Evolutionary conservation across 2,329 filamentous ascomycete species (phyloP).

Genomic region (Metarhizium humberi): DNA sequence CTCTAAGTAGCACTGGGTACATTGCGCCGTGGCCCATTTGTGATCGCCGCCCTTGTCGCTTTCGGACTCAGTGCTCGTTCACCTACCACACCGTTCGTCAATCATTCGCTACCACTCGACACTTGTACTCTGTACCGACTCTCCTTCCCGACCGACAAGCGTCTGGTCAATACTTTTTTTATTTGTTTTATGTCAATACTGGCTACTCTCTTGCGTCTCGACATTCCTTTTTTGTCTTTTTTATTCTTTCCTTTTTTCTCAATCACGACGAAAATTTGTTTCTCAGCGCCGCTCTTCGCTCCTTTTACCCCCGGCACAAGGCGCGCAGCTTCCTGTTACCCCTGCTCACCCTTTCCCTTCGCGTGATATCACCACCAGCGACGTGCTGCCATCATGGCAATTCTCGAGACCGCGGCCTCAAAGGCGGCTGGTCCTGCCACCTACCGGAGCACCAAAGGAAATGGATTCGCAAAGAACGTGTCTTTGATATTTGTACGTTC

Average conservation of each 20-base stretch:
- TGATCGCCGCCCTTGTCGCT: background rate
- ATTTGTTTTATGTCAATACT: background rate
- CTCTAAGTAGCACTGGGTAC: too few species aligned
- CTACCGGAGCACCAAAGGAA: slow-evolving; percentile 2
- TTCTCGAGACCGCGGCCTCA: slow-evolving; percentile 10
- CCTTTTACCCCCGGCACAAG: background rate
- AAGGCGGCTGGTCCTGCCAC: slow-evolving; percentile 5
- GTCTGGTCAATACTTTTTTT: background rate
- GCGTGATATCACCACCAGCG: background rate
- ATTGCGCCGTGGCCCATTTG: background rate
- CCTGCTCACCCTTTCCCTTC: background rate
- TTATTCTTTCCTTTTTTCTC: background rate
- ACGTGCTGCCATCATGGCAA: slow-evolving; percentile 9
- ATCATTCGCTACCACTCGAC: background rate
- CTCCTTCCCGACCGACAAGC: background rate
- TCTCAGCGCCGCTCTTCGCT: background rate
- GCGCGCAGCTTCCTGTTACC: background rate
- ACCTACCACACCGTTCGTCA: too few species aligned
- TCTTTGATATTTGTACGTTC: slow-evolving; percentile 13
- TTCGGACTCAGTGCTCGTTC: background rate
- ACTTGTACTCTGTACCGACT: background rate
- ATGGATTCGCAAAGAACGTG: slow-evolving; percentile 12
- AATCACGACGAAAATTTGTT: background rate
- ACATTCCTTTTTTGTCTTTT: slow-evolving; percentile 1
- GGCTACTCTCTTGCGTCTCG: background rate